Evolutionary conservation across 208 protist species (phyloP).

Genomic region (Tritrichomonas musculus): DNA sequence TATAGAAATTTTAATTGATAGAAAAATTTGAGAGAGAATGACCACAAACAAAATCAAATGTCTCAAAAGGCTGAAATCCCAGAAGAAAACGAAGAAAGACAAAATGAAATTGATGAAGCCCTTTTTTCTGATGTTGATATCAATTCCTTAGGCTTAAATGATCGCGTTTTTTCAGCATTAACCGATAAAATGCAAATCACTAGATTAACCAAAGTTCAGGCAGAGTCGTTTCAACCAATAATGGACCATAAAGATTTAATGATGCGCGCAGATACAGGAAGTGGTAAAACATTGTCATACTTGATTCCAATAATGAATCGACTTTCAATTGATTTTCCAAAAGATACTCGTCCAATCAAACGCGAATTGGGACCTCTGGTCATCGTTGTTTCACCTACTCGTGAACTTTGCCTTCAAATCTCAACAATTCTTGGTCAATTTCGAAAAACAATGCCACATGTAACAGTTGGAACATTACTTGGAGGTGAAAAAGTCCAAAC

Average conservation of each 20-base stretch:
- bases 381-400: slow-evolving; percentile 34
- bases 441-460: neutral
- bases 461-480: neutral
- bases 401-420: slow-evolving; percentile 42
- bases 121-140: neutral
- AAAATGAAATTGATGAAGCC: neutral
- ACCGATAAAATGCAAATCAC: neutral
- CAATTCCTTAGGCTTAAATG: neutral
- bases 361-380: neutral
- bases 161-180: neutral
- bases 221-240: neutral
- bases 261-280: slow-evolving; percentile 92
- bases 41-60: too few relatives aligned
- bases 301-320: slow-evolving; percentile 84
- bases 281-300: slow-evolving; percentile 95
- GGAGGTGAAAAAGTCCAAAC: slow-evolving; percentile 33
- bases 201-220: neutral
- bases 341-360: too few relatives aligned
- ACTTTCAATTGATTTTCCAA: slow-evolving; percentile 48
- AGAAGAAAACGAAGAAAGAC: neutral
- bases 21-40: too few relatives aligned
- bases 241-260: slow-evolving; percentile 87
- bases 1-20: too few relatives aligned
- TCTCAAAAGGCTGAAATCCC: neutral
- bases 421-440: slow-evolving; percentile 1